A percentile compares a stretch with the other conserved stretches of the same genome.
These are phyloP conservation scores for Cydonia oblonga DNA, from an alignment of 331 rosid genomes.

Conservation along the genomic window DNA sequence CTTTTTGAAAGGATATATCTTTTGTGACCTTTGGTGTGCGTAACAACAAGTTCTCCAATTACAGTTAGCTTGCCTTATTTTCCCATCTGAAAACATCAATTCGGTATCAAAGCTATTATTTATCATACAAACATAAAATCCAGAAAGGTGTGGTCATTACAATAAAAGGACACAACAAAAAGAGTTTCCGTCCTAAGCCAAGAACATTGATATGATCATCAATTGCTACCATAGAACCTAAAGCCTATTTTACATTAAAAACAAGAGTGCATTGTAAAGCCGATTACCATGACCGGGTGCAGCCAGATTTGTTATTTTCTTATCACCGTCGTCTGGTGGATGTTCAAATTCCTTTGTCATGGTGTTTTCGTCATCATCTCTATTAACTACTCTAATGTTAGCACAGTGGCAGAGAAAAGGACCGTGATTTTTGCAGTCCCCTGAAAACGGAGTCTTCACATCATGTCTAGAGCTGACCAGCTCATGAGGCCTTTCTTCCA, in stretches of 20 bases:
- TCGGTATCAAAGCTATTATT: constrained; percentile 1
- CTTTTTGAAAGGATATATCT: constrained; percentile 73
- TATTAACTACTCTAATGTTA: constrained; percentile 27
- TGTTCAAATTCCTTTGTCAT: constrained; percentile 16
- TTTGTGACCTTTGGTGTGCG: constrained; percentile 42
- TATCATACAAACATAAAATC: background rate
- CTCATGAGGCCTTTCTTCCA: constrained; percentile 12
- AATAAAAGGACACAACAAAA: background rate
- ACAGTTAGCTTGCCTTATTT: constrained; percentile 6
- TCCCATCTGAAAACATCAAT: constrained; percentile 27
- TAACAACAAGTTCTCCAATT: constrained; percentile 20
- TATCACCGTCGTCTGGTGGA: constrained; percentile 5
- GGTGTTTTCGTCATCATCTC: constrained; percentile 51
- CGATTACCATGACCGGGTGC: constrained; percentile 28
- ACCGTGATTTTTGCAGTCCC: background rate
- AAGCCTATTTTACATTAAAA: background rate
- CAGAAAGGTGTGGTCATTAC: background rate
- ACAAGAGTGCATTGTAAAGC: constrained; percentile 8
- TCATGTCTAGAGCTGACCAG: constrained; percentile 13
- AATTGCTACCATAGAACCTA: background rate
- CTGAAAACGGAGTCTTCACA: constrained; percentile 9
- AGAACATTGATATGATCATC: background rate
- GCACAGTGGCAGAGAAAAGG: constrained; percentile 1
- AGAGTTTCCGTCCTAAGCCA: background rate
- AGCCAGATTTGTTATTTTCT: constrained; percentile 9